A percentile compares a stretch with the other conserved stretches of the same genome.
phyloP scores from a whole-genome alignment of 768 basidiomycete genomes.

The Amanita thiersii region DNA sequence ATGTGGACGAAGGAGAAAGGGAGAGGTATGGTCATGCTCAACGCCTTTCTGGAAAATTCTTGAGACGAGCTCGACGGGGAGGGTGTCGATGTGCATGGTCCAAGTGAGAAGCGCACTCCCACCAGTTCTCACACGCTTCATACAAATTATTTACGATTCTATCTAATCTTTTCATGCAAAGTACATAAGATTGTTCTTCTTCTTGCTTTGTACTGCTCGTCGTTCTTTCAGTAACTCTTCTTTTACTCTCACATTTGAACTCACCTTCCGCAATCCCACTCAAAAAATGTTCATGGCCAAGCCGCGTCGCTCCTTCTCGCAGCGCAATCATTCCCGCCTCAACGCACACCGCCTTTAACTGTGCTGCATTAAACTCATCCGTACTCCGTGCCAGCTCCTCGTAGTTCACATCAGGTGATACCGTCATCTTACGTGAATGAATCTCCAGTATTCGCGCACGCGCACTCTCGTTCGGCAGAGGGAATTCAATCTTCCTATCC shows the following conservation, averaged over 20 bases:
- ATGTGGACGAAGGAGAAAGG: conserved; percentile 42
- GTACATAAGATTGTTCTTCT: conserved; percentile 97
- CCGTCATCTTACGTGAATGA: conserved; percentile 94
- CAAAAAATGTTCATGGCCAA: conserved; percentile 94
- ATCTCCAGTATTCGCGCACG: conserved; percentile 95
- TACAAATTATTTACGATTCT: neutral
- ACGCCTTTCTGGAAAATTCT: conserved; percentile 50
- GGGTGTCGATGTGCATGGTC: conserved; percentile 27
- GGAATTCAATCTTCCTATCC: conserved; percentile 98
- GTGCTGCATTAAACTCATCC: conserved; percentile 97
- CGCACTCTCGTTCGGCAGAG: conserved; percentile 93
- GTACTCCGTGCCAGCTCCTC: conserved; percentile 95
- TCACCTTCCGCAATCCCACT: conserved; percentile 83
- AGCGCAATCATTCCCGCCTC: conserved; percentile 99
- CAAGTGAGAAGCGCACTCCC: conserved; percentile 4
- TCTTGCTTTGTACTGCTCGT: conserved; percentile 98
- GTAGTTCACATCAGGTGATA: conserved; percentile 84
- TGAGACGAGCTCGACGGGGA: conserved; percentile 54
- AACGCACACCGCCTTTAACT: conserved; percentile 95
- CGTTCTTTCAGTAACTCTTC: no score
- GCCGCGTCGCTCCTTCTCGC: conserved; percentile 81
- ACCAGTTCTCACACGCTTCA: neutral
- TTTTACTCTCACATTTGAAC: no score
- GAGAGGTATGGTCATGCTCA: conserved; percentile 34
- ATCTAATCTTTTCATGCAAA: conserved; percentile 51